These are phyloP conservation scores for Fusarium succisae DNA, from an alignment of 2,329 filamentous ascomycete species.

Conservation along the genomic window DNA sequence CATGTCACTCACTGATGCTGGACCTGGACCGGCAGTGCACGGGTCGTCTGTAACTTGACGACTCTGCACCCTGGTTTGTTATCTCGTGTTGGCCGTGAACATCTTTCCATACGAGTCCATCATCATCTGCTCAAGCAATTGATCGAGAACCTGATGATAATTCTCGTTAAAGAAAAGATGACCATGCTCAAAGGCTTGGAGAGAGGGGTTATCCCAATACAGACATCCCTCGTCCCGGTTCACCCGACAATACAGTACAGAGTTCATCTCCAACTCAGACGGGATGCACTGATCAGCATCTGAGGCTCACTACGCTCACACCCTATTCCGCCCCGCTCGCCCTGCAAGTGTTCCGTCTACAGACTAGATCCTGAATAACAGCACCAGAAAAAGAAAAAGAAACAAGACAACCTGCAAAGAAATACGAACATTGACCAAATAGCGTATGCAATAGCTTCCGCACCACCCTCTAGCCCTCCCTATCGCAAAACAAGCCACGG, in stretches of 20 bases:
- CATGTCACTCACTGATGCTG: neutral
- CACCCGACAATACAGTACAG: conserved; percentile 16
- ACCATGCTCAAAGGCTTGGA: neutral
- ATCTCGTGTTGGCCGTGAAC: neutral
- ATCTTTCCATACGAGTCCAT: neutral
- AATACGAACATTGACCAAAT: conserved; percentile 16
- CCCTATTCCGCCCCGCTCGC: neutral
- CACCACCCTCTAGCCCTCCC: conserved; percentile 10
- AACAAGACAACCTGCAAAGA: neutral
- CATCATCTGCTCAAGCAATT: neutral
- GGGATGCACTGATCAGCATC: neutral
- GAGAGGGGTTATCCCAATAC: neutral
- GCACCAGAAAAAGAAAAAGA: neutral
- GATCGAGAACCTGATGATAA: neutral
- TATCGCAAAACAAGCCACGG: conserved; percentile 3
- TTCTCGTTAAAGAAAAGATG: neutral
- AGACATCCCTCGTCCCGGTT: conserved; percentile 8
- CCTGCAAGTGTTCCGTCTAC: neutral
- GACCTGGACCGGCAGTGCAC: neutral
- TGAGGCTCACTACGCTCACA: conserved; percentile 6
- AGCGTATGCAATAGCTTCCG: neutral
- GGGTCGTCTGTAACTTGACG: neutral
- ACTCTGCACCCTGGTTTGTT: neutral
- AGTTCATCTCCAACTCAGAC: neutral
- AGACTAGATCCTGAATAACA: neutral